These are phyloP conservation scores for Setomelanomma holmii DNA, from an alignment of 2,329 filamentous ascomycete genomes.

Conservation along the genomic window DNA sequence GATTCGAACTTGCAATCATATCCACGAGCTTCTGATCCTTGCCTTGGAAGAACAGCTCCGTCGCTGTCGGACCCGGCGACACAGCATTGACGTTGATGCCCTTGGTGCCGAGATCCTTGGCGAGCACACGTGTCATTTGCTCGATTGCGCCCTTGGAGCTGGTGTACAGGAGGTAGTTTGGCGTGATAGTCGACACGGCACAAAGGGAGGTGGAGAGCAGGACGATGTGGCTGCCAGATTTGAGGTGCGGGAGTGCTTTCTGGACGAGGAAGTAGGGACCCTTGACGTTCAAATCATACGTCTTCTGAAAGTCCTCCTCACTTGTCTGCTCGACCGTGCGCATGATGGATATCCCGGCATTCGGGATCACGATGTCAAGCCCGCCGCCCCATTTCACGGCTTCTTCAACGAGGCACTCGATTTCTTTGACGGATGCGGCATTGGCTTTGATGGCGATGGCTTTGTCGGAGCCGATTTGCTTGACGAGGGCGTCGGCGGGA, in stretches of 20 bases:
- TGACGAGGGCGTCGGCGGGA: constrained; percentile 63
- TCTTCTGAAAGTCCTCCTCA: constrained; percentile 67
- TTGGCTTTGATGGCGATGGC: constrained; percentile 65
- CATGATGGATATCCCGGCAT: constrained; percentile 62
- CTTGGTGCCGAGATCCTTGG: constrained; percentile 62
- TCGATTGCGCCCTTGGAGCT: constrained; percentile 67
- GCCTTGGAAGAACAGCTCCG: constrained; percentile 61
- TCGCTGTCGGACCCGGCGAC: constrained; percentile 62
- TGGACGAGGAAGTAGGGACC: constrained; percentile 36
- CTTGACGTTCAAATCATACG: constrained; percentile 65
- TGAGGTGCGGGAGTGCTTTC: constrained; percentile 35
- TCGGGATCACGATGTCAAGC: constrained; percentile 65
- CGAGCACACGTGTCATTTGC: constrained; percentile 62
- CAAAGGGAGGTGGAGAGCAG: constrained; percentile 29
- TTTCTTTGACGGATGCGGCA: constrained; percentile 47
- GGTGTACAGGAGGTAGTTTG: constrained; percentile 53
- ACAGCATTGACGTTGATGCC: constrained; percentile 61
- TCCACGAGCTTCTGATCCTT: constrained; percentile 42
- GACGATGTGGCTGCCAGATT: constrained; percentile 18
- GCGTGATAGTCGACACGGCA: constrained; percentile 18
- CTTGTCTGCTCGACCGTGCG: constrained; percentile 64
- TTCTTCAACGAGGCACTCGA: constrained; percentile 55
- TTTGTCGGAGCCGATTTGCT: constrained; percentile 54
- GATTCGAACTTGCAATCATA: constrained; percentile 26
- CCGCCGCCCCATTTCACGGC: constrained; percentile 50